Evolutionary conservation across 2,329 filamentous ascomycete genomes (phyloP), one percentile per base, ranked within the genome.

Genomic region (Aspergillus flavus): DNA sequence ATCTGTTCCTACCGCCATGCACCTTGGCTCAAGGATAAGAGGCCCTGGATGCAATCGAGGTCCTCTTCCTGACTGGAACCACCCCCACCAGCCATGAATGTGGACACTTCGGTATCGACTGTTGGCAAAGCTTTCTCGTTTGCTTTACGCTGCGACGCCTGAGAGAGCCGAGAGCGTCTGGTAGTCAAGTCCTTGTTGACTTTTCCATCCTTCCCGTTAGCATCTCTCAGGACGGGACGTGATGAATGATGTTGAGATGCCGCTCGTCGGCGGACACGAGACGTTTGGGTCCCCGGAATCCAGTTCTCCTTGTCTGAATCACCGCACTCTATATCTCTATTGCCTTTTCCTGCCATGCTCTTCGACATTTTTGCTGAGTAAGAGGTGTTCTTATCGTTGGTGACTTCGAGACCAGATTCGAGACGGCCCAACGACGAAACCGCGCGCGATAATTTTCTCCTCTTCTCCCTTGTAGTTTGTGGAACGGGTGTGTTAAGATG

Each of bases 261-360:
- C 23, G 68, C 70, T 5, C 74, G 73, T 41, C 76, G 76, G 59
- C 76, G 77, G 46, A 73, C 86, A 43, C 74, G 72, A 12, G 78
- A 74, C 21, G 71, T 67, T 41, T 77, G 76, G 26, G 81, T 83
- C 4, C 82, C 82, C 2, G 85, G 85, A 46, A 85, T 78, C 87
- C 93, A 96, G 74, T 98, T 98, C 80, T 98, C 94, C 80, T 98
- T 98, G 76, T 98, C 94, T 1, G 93, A 97, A 72, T 97, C 94
- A 56, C 87, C 83, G 76, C 79, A 86, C 77, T 82, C 77, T 43
- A 77, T 55, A 70, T 83, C 73, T 70, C 76, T 67, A 64, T 69
- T 72, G 72, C 73, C 63, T 65, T 73, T 67, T 70, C 53, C 62
- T 43, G 63, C 63, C 34, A 67, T 52, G 30, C 34, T 58, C 30